Conservation (phyloP, 129 eudicot genomes). For the carrot (Daucus carota) region DNA sequence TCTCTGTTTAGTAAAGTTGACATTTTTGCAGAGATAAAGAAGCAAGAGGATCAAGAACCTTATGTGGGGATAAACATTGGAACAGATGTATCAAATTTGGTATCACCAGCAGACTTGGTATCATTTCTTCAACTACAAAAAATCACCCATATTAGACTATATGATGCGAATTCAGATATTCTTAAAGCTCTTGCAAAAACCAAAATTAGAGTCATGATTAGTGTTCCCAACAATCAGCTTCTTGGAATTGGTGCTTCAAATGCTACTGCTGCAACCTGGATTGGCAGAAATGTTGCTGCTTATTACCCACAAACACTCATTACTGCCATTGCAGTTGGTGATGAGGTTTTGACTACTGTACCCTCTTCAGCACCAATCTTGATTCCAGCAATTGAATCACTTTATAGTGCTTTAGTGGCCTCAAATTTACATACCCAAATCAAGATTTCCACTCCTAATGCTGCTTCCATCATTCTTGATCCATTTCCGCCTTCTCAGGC, state of each 20-base stretch:
- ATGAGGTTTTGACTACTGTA: slow-evolving; percentile 69
- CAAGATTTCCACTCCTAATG: slow-evolving; percentile 80
- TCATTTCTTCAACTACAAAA: slow-evolving; percentile 62
- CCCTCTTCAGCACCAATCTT: slow-evolving; percentile 61
- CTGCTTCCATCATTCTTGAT: slow-evolving; percentile 74
- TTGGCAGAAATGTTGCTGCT: slow-evolving; percentile 66
- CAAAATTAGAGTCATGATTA: slow-evolving; percentile 68
- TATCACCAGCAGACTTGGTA: slow-evolving; percentile 55
- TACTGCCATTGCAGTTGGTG: slow-evolving; percentile 73
- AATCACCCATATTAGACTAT: slow-evolving; percentile 76
- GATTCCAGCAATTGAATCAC: slow-evolving; percentile 83
- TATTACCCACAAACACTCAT: slow-evolving; percentile 69
- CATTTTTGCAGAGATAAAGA: slow-evolving; percentile 42
- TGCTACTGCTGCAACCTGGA: slow-evolving; percentile 89
- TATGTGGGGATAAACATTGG: slow-evolving; percentile 94
- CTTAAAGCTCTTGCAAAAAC: slow-evolving; percentile 79
- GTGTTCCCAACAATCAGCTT: slow-evolving; percentile 84
- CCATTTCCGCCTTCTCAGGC: slow-evolving; percentile 98
- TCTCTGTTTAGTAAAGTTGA: neutral
- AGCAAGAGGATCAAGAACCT: slow-evolving; percentile 47
- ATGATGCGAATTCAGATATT: slow-evolving; percentile 66
- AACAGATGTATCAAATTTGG: slow-evolving; percentile 73
- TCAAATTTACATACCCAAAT: slow-evolving; percentile 72
- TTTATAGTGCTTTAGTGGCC: slow-evolving; percentile 75
- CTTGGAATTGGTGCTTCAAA: slow-evolving; percentile 83